Evolutionary conservation across 345 rosid species (phyloP).

Genomic region (Acer saccharum): DNA sequence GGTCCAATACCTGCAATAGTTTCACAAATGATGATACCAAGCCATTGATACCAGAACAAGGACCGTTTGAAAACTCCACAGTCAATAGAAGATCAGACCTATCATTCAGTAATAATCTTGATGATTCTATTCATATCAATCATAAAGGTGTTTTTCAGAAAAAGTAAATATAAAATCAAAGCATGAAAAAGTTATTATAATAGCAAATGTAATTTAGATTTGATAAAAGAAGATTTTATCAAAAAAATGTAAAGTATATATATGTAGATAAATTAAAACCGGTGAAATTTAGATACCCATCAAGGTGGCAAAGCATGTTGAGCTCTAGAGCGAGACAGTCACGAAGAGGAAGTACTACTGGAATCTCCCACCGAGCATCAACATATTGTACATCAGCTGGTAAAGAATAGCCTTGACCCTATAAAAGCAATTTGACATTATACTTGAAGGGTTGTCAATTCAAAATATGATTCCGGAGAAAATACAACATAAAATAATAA

Average conservation of each 20-base stretch:
- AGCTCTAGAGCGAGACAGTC: constrained; percentile 83
- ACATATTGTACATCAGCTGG: constrained; percentile 93
- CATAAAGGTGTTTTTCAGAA: neutral
- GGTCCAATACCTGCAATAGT: constrained; percentile 64
- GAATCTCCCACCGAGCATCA: constrained; percentile 83
- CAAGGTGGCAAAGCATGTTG: constrained; percentile 62
- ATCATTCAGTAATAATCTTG: constrained; percentile 27
- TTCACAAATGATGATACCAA: constrained; percentile 83
- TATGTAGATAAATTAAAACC: too few relatives aligned
- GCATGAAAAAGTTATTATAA: neutral
- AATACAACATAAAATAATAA: neutral
- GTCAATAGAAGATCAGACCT: constrained; percentile 52
- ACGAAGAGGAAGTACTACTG: constrained; percentile 81
- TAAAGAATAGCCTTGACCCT: constrained; percentile 95
- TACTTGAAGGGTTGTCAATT: neutral
- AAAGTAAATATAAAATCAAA: neutral
- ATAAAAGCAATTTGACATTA: constrained; percentile 23
- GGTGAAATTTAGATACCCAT: constrained; percentile 72
- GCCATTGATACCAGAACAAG: constrained; percentile 66
- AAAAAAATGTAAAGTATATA: neutral
- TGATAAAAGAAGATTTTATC: neutral
- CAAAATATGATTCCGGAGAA: neutral
- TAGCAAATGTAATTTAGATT: neutral
- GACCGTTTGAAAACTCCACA: constrained; percentile 39
- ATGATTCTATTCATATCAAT: neutral